A percentile compares a stretch with the other conserved stretches of the same genome.
phyloP scores from a whole-genome alignment of 306 rosid genomes.

The Dalbergia cochinchinensis region DNA sequence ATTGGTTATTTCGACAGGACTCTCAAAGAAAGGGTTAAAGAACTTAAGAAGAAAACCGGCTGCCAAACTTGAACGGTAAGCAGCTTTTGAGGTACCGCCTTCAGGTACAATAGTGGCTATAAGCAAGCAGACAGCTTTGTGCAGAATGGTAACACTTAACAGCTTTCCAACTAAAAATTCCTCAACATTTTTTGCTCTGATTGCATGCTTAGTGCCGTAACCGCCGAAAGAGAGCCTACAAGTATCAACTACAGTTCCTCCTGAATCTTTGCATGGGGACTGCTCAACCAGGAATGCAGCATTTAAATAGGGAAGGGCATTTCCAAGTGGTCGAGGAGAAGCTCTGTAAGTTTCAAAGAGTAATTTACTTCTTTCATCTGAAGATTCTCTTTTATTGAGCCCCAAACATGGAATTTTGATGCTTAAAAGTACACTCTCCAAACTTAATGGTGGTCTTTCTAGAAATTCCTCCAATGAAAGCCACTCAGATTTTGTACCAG shows the following conservation, averaged over 20 bases:
- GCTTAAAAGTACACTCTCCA: constrained; percentile 62
- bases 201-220: constrained; percentile 72
- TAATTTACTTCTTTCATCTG: constrained; percentile 48
- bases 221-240: constrained; percentile 85
- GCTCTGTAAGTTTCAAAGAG: constrained; percentile 84
- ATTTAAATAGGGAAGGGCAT: constrained; percentile 74
- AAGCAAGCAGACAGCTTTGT: constrained; percentile 68
- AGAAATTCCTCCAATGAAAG: constrained; percentile 75
- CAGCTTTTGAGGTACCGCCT: constrained; percentile 59
- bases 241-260: constrained; percentile 53
- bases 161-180: constrained; percentile 69
- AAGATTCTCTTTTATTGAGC: constrained; percentile 43
- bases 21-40: constrained; percentile 63
- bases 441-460: constrained; percentile 64
- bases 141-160: constrained; percentile 58
- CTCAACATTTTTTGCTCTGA: constrained; percentile 81
- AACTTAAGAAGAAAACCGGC: constrained; percentile 79
- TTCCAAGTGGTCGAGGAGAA: constrained; percentile 90
- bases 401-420: constrained; percentile 73
- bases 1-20: constrained; percentile 35
- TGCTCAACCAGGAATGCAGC: constrained; percentile 82
- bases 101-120: constrained; percentile 62
- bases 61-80: constrained; percentile 85
- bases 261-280: constrained; percentile 59
- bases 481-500: constrained; percentile 57